Conservation (phyloP, 176 grass and related monocot genomes). For the Bolboschoenus planiculmis region DNA sequence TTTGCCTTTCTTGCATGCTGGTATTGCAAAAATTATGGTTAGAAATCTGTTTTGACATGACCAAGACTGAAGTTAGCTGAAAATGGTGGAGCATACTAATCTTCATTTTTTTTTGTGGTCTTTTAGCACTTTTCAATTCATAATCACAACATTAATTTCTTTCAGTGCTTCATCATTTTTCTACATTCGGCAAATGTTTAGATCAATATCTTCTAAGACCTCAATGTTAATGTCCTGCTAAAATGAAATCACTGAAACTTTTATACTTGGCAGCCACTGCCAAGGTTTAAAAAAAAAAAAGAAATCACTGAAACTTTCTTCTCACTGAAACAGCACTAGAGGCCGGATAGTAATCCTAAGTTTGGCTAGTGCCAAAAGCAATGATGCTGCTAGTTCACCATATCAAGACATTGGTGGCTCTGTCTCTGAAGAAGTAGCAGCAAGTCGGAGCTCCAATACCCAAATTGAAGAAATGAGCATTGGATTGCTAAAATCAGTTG, state of each 20-base stretch:
- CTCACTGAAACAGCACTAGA: slow-evolving; percentile 55
- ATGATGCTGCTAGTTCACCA: slow-evolving; percentile 45
- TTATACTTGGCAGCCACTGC: too few relatives aligned
- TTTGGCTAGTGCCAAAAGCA: slow-evolving; percentile 70
- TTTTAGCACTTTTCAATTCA: neutral
- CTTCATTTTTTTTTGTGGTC: neutral
- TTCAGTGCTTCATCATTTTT: neutral
- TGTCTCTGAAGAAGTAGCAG: slow-evolving; percentile 60
- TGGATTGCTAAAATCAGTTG: slow-evolving; percentile 51
- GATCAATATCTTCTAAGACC: neutral
- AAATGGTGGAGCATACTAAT: neutral
- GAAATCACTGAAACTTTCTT: slow-evolving; percentile 25
- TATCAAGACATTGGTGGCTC: slow-evolving; percentile 66
- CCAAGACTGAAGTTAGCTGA: neutral
- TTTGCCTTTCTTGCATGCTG: neutral
- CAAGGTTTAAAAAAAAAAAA: too few relatives aligned
- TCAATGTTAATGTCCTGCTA: neutral
- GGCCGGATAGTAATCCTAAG: slow-evolving; percentile 80
- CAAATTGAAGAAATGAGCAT: slow-evolving; percentile 61
- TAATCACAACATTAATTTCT: neutral
- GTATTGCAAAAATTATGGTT: slow-evolving; percentile 18
- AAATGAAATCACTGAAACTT: too few relatives aligned
- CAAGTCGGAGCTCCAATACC: slow-evolving; percentile 52
- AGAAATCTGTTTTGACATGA: neutral
- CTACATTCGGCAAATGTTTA: neutral